Percentiles rank a stretch among this genome's conserved stretches.
phyloP scores from a whole-genome alignment of 345 rosid genomes.

The Acer negundo region DNA sequence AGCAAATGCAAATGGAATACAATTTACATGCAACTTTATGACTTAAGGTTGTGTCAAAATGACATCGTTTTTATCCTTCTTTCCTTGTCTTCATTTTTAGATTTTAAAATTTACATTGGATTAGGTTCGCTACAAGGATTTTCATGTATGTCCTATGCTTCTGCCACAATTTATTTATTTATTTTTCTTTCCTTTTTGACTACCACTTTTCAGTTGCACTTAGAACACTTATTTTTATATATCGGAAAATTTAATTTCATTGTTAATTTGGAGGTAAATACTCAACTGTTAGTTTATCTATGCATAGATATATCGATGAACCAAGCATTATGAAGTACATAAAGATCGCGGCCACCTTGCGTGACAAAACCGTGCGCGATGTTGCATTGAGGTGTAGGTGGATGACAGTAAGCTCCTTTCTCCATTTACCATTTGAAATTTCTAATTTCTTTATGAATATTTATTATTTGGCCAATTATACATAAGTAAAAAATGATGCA shows the following conservation, averaged over 20 bases:
- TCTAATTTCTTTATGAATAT: background rate
- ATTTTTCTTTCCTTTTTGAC: background rate
- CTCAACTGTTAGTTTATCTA: conserved; percentile 1
- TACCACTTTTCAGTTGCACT: too few relatives aligned
- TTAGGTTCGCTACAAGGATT: background rate
- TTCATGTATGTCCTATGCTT: background rate
- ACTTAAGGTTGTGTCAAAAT: background rate
- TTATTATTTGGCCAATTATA: background rate
- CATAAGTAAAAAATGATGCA: background rate
- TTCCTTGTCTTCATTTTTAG: conserved; percentile 1
- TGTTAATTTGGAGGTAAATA: conserved; percentile 5
- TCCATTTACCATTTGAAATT: conserved; percentile 4
- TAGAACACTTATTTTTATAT: too few relatives aligned
- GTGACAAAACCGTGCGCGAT: conserved; percentile 87
- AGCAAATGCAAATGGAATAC: background rate
- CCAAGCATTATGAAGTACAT: conserved; percentile 83
- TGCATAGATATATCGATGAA: conserved; percentile 62
- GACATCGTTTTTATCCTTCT: background rate
- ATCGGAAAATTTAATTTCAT: background rate
- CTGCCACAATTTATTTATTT: background rate
- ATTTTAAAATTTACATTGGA: background rate
- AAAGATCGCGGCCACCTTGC: conserved; percentile 79
- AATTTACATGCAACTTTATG: background rate
- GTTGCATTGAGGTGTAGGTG: conserved; percentile 97
- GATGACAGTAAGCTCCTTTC: conserved; percentile 66